Percentiles rank a stretch among this genome's conserved stretches.
phyloP scores from a whole-genome alignment of 441 rosid genomes.

The Arabidopsis lyrata region DNA sequence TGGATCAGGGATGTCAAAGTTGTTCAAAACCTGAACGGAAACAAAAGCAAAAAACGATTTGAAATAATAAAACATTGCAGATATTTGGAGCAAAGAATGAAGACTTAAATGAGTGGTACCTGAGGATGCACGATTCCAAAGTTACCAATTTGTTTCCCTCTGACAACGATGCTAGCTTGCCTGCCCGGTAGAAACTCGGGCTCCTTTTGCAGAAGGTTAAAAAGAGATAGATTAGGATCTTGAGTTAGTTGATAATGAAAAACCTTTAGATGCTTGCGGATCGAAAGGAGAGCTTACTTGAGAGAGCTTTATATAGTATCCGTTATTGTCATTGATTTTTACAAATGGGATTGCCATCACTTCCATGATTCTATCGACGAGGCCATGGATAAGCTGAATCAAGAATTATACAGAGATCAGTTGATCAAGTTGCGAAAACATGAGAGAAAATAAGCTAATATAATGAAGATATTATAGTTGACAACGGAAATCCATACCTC shows the following conservation, averaged over 20 bases:
- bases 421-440: neutral
- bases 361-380: conserved; percentile 93
- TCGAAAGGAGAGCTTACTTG: conserved; percentile 57
- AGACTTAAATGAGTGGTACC: conserved; percentile 47
- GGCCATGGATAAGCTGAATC: conserved; percentile 86
- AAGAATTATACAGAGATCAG: neutral
- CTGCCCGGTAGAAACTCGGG: conserved; percentile 87
- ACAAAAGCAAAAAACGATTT: neutral
- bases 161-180: conserved; percentile 85
- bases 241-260: neutral
- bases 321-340: conserved; percentile 54
- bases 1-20: conserved; percentile 85
- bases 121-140: conserved; percentile 97
- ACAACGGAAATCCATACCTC: conserved; percentile 62
- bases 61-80: neutral
- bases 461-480: neutral
- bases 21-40: conserved; percentile 71
- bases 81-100: neutral
- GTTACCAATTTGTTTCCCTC: conserved; percentile 73
- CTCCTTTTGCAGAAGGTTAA: conserved; percentile 54
- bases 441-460: neutral
- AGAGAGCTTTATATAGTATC: conserved; percentile 68
- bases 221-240: neutral
- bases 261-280: neutral
- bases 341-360: conserved; percentile 77